phyloP scores from a whole-genome alignment of 192 early-diverging fungal species.

The Backusella macrospora region DNA sequence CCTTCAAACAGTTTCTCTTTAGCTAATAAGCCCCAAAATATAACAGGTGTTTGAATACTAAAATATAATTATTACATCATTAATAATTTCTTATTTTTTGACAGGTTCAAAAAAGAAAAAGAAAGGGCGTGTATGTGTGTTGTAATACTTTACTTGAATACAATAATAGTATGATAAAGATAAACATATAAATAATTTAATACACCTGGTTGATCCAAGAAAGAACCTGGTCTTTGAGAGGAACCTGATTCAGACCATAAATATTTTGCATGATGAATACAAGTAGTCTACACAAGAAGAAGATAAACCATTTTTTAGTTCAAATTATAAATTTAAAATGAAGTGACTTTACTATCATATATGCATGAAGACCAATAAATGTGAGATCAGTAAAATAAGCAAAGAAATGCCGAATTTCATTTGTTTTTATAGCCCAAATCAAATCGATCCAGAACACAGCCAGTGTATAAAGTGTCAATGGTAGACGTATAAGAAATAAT shows the following conservation, averaged over 20 bases:
- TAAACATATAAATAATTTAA: slow-evolving; percentile 39
- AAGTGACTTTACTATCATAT: slow-evolving; percentile 26
- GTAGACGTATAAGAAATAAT: slow-evolving; percentile 24
- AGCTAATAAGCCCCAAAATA: slow-evolving; percentile 31
- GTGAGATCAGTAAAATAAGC: slow-evolving; percentile 38
- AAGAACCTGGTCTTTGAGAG: slow-evolving; percentile 20
- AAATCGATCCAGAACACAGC: slow-evolving; percentile 29
- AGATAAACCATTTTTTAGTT: neutral
- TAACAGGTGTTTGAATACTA: slow-evolving; percentile 37
- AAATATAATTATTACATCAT: neutral
- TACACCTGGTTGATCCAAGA: slow-evolving; percentile 22
- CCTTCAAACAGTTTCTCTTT: slow-evolving; percentile 2
- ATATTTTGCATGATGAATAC: slow-evolving; percentile 31
- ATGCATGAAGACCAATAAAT: slow-evolving; percentile 33
- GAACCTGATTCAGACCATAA: neutral
- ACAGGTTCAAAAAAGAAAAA: neutral
- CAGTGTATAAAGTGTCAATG: slow-evolving; percentile 16
- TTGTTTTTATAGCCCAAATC: neutral
- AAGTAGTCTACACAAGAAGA: slow-evolving; percentile 12
- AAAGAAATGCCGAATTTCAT: slow-evolving; percentile 23
- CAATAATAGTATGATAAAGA: slow-evolving; percentile 35
- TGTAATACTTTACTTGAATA: slow-evolving; percentile 35
- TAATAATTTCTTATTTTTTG: neutral
- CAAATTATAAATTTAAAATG: neutral
- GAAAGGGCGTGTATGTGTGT: neutral